Percentiles rank a stretch among this genome's conserved stretches.
Evolutionary conservation across 768 basidiomycete genomes (phyloP).

Genomic region (Harrya chromipes): DNA sequence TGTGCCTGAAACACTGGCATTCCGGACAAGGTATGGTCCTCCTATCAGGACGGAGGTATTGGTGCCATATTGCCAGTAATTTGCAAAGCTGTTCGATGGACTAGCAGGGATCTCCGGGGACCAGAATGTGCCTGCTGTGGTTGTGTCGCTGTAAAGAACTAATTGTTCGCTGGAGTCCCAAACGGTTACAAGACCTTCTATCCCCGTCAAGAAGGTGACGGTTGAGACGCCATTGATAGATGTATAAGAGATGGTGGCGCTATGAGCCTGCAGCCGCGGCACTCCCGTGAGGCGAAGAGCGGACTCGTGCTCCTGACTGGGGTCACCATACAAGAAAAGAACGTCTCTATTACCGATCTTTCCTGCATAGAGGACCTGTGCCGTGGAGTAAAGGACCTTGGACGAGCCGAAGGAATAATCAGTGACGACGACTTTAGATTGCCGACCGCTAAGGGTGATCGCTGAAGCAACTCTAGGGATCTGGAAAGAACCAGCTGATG

Average conservation of each 20-base stretch:
- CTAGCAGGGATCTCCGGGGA: conserved; percentile 56
- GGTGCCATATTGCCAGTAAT: conserved; percentile 73
- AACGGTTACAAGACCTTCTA: conserved; percentile 55
- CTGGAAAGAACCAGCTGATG: conserved; percentile 47
- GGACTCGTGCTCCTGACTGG: conserved; percentile 53
- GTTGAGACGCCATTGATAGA: conserved; percentile 35
- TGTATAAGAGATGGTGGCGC: conserved; percentile 23
- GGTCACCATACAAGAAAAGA: conserved; percentile 59
- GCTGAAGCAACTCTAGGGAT: conserved; percentile 52
- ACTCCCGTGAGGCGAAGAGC: conserved; percentile 47
- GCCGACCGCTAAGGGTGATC: conserved; percentile 63
- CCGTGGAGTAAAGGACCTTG: conserved; percentile 65
- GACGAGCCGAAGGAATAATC: conserved; percentile 72
- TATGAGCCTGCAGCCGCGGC: conserved; percentile 34
- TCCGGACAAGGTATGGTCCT: conserved; percentile 64
- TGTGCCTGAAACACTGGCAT: conserved; percentile 44
- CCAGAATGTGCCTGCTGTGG: conserved; percentile 72
- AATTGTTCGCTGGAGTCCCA: conserved; percentile 68
- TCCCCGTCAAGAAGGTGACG: conserved; percentile 54
- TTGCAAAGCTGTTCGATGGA: conserved; percentile 41
- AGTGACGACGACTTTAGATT: conserved; percentile 71
- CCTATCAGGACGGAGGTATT: conserved; percentile 65
- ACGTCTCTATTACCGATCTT: conserved; percentile 59
- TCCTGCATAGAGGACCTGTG: conserved; percentile 67
- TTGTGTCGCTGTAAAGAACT: conserved; percentile 63